These are phyloP conservation scores for Candida caryicola DNA, from an alignment of 805 yeast genomes.

Conservation along the genomic window DNA sequence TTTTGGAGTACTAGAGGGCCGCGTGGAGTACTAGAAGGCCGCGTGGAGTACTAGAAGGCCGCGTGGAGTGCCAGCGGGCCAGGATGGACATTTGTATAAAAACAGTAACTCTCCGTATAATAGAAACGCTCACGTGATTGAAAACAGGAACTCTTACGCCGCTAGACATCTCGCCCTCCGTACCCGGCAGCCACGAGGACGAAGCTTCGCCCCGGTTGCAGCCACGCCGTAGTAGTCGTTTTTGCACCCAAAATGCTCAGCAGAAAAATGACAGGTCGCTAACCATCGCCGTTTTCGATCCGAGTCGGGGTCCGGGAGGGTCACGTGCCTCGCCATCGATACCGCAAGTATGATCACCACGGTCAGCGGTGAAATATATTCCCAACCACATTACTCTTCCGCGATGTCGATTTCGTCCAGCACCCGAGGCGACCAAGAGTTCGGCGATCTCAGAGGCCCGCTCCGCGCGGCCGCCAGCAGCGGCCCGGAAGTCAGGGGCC, in stretches of 20 bases:
- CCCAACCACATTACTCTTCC: too few species aligned
- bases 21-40: too few species aligned
- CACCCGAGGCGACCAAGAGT: not conserved
- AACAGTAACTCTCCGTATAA: too few species aligned
- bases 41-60: too few species aligned
- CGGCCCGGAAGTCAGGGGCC: not conserved
- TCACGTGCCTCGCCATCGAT: not conserved
- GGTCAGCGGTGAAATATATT: too few species aligned
- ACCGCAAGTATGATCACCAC: not conserved
- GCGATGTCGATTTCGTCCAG: not conserved
- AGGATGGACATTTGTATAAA: too few species aligned
- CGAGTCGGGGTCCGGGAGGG: not conserved
- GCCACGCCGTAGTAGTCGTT: not conserved
- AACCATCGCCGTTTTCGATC: not conserved
- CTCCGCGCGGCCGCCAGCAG: not conserved
- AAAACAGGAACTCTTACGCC: too few species aligned
- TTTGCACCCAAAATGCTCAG: not conserved
- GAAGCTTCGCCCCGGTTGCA: constrained; percentile 2
- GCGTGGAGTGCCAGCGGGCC: too few species aligned
- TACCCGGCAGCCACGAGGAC: too few species aligned
- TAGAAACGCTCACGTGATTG: too few species aligned
- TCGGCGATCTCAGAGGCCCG: not conserved
- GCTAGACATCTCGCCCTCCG: too few species aligned
- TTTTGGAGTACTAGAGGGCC: constrained; percentile 39
- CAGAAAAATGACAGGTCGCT: too few species aligned